Evolutionary conservation across 2,329 filamentous ascomycete genomes (phyloP).

Genomic region (Arthrobotrys megalospora): DNA sequence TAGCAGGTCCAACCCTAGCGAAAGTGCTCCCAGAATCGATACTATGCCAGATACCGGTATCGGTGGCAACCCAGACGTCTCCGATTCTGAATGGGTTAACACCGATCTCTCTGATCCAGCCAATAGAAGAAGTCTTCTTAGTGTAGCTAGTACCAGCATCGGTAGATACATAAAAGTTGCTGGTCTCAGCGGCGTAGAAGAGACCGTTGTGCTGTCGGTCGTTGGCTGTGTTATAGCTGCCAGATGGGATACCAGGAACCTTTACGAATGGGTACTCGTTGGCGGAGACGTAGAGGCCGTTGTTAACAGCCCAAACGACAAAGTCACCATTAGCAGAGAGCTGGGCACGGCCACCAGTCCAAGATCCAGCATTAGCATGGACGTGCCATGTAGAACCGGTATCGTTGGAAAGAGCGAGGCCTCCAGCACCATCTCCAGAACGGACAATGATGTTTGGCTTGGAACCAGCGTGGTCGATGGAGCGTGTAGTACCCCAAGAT

Average conservation of each 20-base stretch:
- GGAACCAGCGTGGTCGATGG: conserved; percentile 67
- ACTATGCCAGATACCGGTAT: conserved; percentile 73
- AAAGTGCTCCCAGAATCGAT: conserved; percentile 72
- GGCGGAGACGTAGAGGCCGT: conserved; percentile 50
- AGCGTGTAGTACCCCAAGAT: conserved; percentile 69
- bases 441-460: conserved; percentile 70
- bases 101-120: conserved; percentile 72
- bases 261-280: conserved; percentile 69
- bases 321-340: conserved; percentile 58
- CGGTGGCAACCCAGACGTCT: conserved; percentile 74
- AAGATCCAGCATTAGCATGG: conserved; percentile 69
- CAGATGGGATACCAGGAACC: conserved; percentile 69
- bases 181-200: conserved; percentile 72
- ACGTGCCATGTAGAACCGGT: conserved; percentile 71
- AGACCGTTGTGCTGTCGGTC: conserved; percentile 72
- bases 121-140: conserved; percentile 61
- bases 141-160: conserved; percentile 71
- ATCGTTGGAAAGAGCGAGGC: conserved; percentile 70
- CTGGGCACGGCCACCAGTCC: conserved; percentile 51
- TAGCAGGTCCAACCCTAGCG: conserved; percentile 65
- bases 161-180: conserved; percentile 72
- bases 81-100: conserved; percentile 74
- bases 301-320: conserved; percentile 58
- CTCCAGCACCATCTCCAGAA: conserved; percentile 67
- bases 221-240: conserved; percentile 71